Evolutionary conservation across 1,284 basidiomycete genomes (phyloP), one percentile per base, ranked within the genome.

Genomic region (Trichosporon asahii): DNA sequence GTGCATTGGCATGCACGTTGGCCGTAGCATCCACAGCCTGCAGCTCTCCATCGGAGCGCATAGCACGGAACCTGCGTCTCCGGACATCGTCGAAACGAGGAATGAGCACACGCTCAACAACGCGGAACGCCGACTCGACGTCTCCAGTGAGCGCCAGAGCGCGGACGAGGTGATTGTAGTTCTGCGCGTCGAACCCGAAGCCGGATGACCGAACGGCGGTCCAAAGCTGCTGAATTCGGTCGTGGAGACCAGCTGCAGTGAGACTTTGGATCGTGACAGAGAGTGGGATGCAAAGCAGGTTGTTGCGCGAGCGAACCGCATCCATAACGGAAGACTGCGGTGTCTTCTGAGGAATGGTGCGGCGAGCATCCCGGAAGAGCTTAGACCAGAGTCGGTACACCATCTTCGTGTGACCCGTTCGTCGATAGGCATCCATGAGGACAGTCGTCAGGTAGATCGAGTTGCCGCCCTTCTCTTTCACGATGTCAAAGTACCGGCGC

Each of bases 161-260:
- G 3, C 90, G 85, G 27, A 87, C 88, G 27, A 96, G 86, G 77
- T 93, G 90, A 79, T 98, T 98, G 91, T 94, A 99, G 82, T 98
- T 98, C 76, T 91, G 89, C 12, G 92, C 88, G 79, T 98, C 94
- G 78, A 95, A 94, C 2, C 86, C 86, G 75, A 96, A 92, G 1
- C 93, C 93, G n/a, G 86, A 82, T 6, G 83, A 74, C 72, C 88
- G 87, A 64, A 93, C 87, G 33, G 85, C 79, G 18, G 85, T 83
- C 95, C 96, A 98, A 0, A 88, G 85, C 12, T 82, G 79, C 21
- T 90, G 88, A 49, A 97, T 87, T 68, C 90, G 87, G 8, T 80
- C 73, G 77, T 93, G 90, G 46, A 84, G 80, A 1, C 90, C 91
- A 0, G 87, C 88, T 1, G 85, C 83, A 2, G 92, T 92, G 46